Base-by-base conservation (phyloP, 2,329 filamentous ascomycete genomes). In the Colletotrichum lini region DNA sequence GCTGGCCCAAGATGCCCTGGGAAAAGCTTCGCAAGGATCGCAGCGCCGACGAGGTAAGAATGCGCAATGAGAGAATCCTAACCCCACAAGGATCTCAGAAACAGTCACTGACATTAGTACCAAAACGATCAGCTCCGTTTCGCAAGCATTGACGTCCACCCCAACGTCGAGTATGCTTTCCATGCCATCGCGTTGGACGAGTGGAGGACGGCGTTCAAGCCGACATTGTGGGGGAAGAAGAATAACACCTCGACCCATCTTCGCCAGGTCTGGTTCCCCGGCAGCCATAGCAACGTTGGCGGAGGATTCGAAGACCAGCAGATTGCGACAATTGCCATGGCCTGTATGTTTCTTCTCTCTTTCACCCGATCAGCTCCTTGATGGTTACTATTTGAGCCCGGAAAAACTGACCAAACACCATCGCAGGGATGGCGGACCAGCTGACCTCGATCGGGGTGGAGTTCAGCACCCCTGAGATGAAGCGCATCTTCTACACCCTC, bases 221-320 rank as follows among this genome's bases (percentile, higher is more conserved):
- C 78, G 1, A 77, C 76, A 0, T 73, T 81, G 12, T 81, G 79
- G 79, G 76, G 70, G 45, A 61, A 47, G 52, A 73, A 68, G 49
- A 54, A 42, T 12, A 73, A 76, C 57, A 65, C 53, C 4, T 74
- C 73, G 16, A 56, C 53, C 3, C 62, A 73, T 2, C 75, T 77
- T 21, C 70, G 72, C 4, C 76, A 77, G 40, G 75, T 76, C 16
- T 88, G 86, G 86, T 92, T 92, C 75, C 86, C 89, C 0, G 89
- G 89, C 15, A 85, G 84, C 64, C 90, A 92, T 75, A 88, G 86
- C 15, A 88, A 90, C 72, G 88, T 90, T 59, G 89, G 89, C 8
- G 89, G 89, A 30, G 89, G 89, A 0, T 90, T 87, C 85, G 53
- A 72, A 6, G 75, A 77, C 12, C 73, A 75, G 45, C 74, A 76